phyloP scores from a whole-genome alignment of 176 grass and related monocot genomes.

The Oryza officinalis region DNA sequence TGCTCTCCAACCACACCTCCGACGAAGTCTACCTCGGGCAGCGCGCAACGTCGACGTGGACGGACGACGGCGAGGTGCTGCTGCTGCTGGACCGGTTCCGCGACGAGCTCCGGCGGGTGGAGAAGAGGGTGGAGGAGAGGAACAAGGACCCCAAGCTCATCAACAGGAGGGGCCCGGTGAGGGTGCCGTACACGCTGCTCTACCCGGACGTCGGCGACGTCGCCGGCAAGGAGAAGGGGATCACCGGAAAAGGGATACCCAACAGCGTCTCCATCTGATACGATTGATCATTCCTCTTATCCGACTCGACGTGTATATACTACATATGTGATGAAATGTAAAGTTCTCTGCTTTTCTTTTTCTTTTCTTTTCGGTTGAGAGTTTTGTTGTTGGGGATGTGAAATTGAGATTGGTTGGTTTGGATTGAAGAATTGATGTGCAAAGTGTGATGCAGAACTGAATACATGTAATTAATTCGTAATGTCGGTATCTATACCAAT shows the following conservation, averaged over 20 bases:
- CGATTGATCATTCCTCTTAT: not conserved
- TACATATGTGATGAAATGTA: not conserved
- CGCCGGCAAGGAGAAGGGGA: conserved; percentile 56
- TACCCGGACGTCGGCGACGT: conserved; percentile 64
- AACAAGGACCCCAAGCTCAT: conserved; percentile 54
- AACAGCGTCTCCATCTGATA: conserved; percentile 87
- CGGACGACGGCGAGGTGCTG: conserved; percentile 68
- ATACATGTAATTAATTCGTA: not conserved
- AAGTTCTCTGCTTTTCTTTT: not conserved
- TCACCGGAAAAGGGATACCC: conserved; percentile 93
- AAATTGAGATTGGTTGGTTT: not conserved
- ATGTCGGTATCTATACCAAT: not conserved
- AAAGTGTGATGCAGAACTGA: not conserved
- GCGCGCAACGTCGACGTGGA: conserved; percentile 64
- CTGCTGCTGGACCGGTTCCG: conserved; percentile 65
- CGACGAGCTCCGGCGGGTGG: conserved; percentile 55
- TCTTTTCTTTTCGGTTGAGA: not conserved
- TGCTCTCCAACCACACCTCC: conserved; percentile 80
- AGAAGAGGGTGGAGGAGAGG: conserved; percentile 61
- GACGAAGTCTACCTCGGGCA: conserved; percentile 95
- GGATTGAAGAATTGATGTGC: not conserved
- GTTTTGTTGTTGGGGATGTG: not conserved
- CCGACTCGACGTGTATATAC: not conserved
- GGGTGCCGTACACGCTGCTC: conserved; percentile 82
- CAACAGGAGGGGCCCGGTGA: conserved; percentile 61